phyloP scores from a whole-genome alignment of 352 stramenopile genomes.

The Phytophthora europaea region DNA sequence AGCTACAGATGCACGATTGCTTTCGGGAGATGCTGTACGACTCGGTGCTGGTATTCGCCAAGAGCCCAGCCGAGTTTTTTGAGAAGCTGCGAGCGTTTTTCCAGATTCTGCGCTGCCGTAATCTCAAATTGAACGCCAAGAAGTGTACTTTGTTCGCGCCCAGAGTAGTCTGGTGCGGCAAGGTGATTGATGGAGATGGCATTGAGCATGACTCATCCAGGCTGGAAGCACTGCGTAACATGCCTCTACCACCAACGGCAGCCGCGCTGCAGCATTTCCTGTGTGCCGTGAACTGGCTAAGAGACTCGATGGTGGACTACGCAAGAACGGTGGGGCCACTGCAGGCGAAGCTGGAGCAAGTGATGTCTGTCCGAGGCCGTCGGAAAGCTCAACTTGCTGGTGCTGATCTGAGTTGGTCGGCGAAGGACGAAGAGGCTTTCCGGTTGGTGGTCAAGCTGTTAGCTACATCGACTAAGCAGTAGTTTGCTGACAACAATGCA shows the following conservation, averaged over 20 bases:
- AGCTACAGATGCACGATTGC: too few relatives aligned
- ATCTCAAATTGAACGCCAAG: neutral
- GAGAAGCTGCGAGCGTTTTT: too few relatives aligned
- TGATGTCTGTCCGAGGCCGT: neutral
- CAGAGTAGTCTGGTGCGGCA: neutral
- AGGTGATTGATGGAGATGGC: conserved; percentile 13
- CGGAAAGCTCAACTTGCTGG: neutral
- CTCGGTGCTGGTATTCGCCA: too few relatives aligned
- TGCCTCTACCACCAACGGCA: conserved; percentile 13
- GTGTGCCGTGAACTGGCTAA: conserved; percentile 9
- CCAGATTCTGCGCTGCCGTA: neutral
- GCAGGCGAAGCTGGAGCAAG: conserved; percentile 1
- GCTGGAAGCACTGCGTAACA: neutral
- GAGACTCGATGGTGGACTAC: conserved; percentile 13
- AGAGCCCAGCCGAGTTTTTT: too few relatives aligned
- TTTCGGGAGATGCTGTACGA: too few relatives aligned
- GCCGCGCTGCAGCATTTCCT: conserved; percentile 13
- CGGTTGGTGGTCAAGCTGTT: neutral
- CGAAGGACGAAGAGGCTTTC: neutral
- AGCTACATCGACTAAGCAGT: neutral
- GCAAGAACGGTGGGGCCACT: neutral
- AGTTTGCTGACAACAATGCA: neutral
- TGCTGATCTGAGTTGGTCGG: conserved; percentile 2
- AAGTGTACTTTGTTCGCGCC: neutral
- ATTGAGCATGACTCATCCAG: conserved; percentile 4